Conservation (phyloP, 2,329 filamentous ascomycete genomes). For the Ciborinia camelliae region DNA sequence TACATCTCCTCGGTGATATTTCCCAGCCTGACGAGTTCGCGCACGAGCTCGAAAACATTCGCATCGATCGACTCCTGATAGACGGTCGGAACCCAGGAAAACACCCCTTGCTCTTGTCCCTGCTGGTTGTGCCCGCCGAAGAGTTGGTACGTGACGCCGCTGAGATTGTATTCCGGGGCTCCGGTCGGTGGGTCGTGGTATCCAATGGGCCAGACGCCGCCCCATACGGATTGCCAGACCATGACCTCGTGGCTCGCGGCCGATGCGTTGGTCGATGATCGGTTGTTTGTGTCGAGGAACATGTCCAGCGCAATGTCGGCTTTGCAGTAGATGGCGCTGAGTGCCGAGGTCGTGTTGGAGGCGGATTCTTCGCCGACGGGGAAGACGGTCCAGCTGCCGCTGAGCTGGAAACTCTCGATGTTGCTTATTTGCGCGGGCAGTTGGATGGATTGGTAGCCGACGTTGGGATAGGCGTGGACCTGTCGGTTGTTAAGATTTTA, state of each 20-base stretch:
- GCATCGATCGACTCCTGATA: constrained; percentile 13
- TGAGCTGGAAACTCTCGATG: constrained; percentile 18
- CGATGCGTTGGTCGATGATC: constrained; percentile 2
- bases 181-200: background rate
- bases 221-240: constrained; percentile 18
- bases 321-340: constrained; percentile 9
- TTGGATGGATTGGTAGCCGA: constrained; percentile 12
- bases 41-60: background rate
- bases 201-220: constrained; percentile 17
- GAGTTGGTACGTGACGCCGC: background rate
- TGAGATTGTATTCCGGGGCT: constrained; percentile 5
- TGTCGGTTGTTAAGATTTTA: background rate
- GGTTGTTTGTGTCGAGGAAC: constrained; percentile 2
- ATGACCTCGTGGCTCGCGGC: constrained; percentile 12
- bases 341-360: background rate
- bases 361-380: background rate
- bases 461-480: constrained; percentile 17
- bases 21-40: background rate
- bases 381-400: constrained; percentile 15
- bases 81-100: background rate
- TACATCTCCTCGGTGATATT: constrained; percentile 13
- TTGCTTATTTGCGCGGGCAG: constrained; percentile 17
- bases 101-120: constrained; percentile 11
- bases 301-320: constrained; percentile 19
- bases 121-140: constrained; percentile 11